A percentile compares a stretch with the other conserved stretches of the same genome.
Evolutionary conservation across 2,329 filamentous ascomycete genomes (phyloP).

Genomic region (Aureobasidium zeae): DNA sequence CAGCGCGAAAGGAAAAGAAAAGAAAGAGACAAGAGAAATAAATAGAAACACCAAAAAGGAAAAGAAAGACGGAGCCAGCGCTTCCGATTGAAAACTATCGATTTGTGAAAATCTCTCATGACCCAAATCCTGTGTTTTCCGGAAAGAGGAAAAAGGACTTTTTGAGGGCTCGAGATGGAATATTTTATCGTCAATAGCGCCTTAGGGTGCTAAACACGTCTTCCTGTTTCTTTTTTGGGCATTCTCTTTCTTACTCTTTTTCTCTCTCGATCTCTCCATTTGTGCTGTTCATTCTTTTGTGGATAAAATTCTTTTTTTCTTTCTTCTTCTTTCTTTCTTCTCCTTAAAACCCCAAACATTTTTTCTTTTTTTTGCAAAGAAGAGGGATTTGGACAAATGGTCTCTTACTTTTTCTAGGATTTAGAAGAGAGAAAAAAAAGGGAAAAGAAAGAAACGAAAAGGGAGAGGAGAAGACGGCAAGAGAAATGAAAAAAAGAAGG

Average conservation of each 20-base stretch:
- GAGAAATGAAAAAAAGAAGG: background rate
- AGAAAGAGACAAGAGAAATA: no score
- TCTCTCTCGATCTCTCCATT: background rate
- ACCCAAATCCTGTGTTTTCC: background rate
- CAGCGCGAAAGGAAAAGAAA: background rate
- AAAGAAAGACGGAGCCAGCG: slow-evolving; percentile 25
- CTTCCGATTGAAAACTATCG: slow-evolving; percentile 33
- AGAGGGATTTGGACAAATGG: no score
- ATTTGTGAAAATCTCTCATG: slow-evolving; percentile 14
- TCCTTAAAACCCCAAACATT: no score
- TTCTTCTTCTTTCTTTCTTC: no score
- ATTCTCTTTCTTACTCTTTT: background rate
- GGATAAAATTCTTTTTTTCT: no score
- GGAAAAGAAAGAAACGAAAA: background rate
- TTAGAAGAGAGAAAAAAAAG: background rate
- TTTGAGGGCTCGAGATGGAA: background rate
- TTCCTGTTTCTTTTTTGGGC: background rate
- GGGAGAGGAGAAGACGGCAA: background rate
- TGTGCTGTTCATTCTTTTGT: no score
- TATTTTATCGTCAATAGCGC: slow-evolving; percentile 7
- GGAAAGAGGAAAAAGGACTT: no score
- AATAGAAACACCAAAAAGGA: background rate
- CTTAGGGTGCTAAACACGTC: slow-evolving; percentile 10
- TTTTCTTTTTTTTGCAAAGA: no score
- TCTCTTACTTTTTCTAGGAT: background rate